A percentile compares a stretch with the other conserved stretches of the same genome.
phyloP scores from a whole-genome alignment of 78 protist genomes.

The Dictyostelium firmibasis region DNA sequence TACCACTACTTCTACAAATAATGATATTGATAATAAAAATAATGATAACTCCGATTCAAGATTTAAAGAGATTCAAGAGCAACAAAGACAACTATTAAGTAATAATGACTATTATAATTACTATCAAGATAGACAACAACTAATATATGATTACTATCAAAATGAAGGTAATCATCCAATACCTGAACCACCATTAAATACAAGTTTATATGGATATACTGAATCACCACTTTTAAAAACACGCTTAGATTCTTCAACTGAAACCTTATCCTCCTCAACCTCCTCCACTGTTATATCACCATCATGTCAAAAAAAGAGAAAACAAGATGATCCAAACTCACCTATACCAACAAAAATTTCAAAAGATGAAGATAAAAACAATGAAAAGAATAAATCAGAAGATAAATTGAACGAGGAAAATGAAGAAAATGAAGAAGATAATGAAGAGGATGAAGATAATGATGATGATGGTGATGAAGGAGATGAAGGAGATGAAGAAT shows the following conservation, averaged over 20 bases:
- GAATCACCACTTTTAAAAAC: not conserved
- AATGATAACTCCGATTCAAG: not conserved
- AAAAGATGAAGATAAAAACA: not conserved
- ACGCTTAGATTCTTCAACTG: not conserved
- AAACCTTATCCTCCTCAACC: not conserved
- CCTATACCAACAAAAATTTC: not conserved
- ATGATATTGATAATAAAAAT: no score
- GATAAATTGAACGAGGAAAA: not conserved
- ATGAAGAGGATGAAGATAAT: not conserved
- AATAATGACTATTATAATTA: constrained; percentile 21
- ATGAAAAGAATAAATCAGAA: not conserved
- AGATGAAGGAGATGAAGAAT: not conserved
- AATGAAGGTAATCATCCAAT: not conserved
- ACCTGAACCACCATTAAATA: not conserved
- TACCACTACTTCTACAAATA: not conserved
- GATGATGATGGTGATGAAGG: not conserved
- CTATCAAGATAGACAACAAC: not conserved
- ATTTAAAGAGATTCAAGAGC: not conserved
- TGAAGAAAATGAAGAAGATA: not conserved
- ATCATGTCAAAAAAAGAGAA: not conserved
- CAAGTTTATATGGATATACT: not conserved
- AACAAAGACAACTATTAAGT: not conserved
- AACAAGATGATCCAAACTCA: not conserved
- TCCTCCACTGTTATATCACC: not conserved
- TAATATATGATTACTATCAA: not conserved